phyloP scores from a whole-genome alignment of 352 stramenopile species.

The Phytophthora fragariaefolia region DNA sequence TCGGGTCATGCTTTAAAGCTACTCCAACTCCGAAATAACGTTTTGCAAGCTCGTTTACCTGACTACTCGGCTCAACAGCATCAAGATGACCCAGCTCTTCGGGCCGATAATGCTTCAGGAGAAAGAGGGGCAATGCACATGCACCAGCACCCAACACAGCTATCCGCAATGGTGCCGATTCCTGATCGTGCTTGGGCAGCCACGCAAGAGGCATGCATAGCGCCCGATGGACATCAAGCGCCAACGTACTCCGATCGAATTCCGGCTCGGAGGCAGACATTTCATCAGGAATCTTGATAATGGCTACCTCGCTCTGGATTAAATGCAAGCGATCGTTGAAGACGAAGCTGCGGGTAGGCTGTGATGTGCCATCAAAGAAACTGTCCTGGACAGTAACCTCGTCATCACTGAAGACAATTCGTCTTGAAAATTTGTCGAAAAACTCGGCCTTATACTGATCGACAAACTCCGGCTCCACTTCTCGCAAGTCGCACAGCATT shows the following conservation, averaged over 20 bases:
- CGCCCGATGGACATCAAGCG: slow-evolving; percentile 74
- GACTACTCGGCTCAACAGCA: slow-evolving; percentile 60
- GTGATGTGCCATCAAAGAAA: slow-evolving; percentile 41
- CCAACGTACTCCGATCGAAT: slow-evolving; percentile 55
- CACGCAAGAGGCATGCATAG: slow-evolving; percentile 54
- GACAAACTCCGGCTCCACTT: slow-evolving; percentile 63
- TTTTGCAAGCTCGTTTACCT: slow-evolving; percentile 51
- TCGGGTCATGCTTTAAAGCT: slow-evolving; percentile 28
- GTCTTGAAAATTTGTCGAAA: slow-evolving; percentile 59
- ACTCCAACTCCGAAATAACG: slow-evolving; percentile 52
- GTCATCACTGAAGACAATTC: slow-evolving; percentile 56
- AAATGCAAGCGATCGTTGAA: slow-evolving; percentile 79
- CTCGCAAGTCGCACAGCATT: slow-evolving; percentile 63
- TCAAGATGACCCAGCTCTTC: slow-evolving; percentile 47
- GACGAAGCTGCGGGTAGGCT: slow-evolving; percentile 65
- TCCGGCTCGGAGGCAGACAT: slow-evolving; percentile 7
- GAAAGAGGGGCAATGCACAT: slow-evolving; percentile 59
- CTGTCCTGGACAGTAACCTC: slow-evolving; percentile 73
- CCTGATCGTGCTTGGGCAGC: slow-evolving; percentile 13
- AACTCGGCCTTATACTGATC: slow-evolving; percentile 65
- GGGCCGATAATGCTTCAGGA: slow-evolving; percentile 43
- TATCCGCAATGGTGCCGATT: slow-evolving; percentile 30
- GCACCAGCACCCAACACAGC: slow-evolving; percentile 66
- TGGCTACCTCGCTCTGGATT: slow-evolving; percentile 72
- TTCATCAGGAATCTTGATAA: slow-evolving; percentile 26